Evolutionary conservation across 2,329 filamentous ascomycete genomes (phyloP).

Genomic region (Fusarium duplospermum): DNA sequence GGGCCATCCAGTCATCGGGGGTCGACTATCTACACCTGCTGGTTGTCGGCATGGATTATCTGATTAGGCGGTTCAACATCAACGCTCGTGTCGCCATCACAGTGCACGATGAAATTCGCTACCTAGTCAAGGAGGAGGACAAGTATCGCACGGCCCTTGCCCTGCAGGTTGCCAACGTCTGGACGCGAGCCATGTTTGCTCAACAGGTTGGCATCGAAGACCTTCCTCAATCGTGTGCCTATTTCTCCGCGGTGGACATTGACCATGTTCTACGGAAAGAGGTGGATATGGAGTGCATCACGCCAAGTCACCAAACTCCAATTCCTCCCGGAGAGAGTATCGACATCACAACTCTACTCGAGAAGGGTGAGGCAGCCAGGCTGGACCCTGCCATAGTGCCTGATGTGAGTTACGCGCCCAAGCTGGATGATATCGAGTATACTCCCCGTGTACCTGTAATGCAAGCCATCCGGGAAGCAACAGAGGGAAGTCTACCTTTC

Average conservation of each 20-base stretch:
- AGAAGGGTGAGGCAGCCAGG: conserved; percentile 74
- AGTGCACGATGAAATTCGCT: conserved; percentile 97
- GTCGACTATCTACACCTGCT: conserved; percentile 97
- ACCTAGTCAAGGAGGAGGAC: conserved; percentile 86
- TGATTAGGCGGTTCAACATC: conserved; percentile 86
- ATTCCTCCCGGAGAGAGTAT: conserved; percentile 89
- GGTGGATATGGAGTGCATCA: conserved; percentile 97
- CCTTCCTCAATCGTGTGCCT: conserved; percentile 92
- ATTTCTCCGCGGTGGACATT: conserved; percentile 95
- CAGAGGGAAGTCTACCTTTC: conserved; percentile 67
- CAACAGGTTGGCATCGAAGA: conserved; percentile 98
- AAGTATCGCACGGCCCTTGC: conserved; percentile 93
- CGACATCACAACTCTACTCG: conserved; percentile 82
- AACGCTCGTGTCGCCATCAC: conserved; percentile 89
- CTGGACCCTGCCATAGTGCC: conserved; percentile 76
- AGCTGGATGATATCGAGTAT: conserved; percentile 74
- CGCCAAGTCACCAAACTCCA: conserved; percentile 81
- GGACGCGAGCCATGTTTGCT: conserved; percentile 97
- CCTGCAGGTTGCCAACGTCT: conserved; percentile 91
- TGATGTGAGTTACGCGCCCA: conserved; percentile 61
- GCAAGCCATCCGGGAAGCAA: conserved; percentile 70
- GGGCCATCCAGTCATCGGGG: conserved; percentile 97
- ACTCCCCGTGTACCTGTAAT: conserved; percentile 81
- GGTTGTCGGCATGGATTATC: conserved; percentile 93
- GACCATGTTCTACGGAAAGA: conserved; percentile 97